These are phyloP conservation scores for Podospora tetraspora DNA, from an alignment of 495 filamentous ascomycete genomes.

Conservation along the genomic window DNA sequence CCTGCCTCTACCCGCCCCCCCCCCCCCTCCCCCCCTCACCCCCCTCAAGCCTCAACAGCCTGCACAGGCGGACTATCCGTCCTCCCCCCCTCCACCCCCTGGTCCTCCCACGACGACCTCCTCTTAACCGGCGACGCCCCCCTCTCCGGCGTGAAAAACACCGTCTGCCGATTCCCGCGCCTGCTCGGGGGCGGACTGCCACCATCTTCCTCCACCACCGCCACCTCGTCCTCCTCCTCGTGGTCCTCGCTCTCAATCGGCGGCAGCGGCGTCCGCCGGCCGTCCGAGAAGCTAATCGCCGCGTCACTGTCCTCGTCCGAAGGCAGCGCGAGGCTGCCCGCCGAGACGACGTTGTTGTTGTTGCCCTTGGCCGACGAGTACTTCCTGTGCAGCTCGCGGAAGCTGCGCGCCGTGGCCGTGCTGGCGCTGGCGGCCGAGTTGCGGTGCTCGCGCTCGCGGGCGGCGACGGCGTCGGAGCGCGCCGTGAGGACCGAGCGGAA, in stretches of 20 bases:
- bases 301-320: constrained; percentile 54
- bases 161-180: constrained; percentile 29
- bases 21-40: constrained; percentile 16
- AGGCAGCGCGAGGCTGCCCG: constrained; percentile 35
- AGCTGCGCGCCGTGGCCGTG: constrained; percentile 52
- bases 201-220: constrained; percentile 11
- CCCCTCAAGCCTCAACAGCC: constrained; percentile 34
- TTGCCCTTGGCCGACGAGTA: constrained; percentile 37
- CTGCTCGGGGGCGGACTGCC: constrained; percentile 25
- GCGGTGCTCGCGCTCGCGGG: constrained; percentile 43
- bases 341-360: background rate
- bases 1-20: no score
- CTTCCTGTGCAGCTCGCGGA: constrained; percentile 49
- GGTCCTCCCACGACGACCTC: constrained; percentile 15
- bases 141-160: constrained; percentile 43
- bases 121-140: constrained; percentile 31
- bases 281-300: constrained; percentile 52
- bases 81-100: constrained; percentile 7
- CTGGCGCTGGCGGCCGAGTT: constrained; percentile 50
- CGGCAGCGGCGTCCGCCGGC: constrained; percentile 48
- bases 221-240: constrained; percentile 11
- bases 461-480: constrained; percentile 23
- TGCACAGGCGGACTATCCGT: constrained; percentile 35
- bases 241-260: constrained; percentile 42
- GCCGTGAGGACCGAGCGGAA: constrained; percentile 31